Percentiles rank a stretch among this genome's conserved stretches.
phyloP scores from a whole-genome alignment of 202 grass and related monocot genomes.

The Bolboschoenoplectus hybrid region DNA sequence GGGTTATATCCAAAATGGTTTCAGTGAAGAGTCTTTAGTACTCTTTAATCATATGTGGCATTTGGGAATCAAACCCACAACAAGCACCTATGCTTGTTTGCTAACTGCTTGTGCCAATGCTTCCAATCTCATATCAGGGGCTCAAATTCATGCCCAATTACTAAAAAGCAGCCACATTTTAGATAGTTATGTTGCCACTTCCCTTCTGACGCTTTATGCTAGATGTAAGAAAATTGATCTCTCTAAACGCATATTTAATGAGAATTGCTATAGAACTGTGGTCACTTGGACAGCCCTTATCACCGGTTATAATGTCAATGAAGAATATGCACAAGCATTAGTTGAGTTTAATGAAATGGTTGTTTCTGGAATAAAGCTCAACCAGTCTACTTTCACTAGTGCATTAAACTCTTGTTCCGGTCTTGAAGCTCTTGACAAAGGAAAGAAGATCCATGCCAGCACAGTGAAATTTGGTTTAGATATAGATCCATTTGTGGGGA shows the following conservation, averaged over 20 bases:
- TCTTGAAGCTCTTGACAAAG: constrained; percentile 51
- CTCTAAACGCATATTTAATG: constrained; percentile 59
- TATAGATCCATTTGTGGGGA: constrained; percentile 49
- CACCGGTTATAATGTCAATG: constrained; percentile 68
- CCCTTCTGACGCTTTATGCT: constrained; percentile 55
- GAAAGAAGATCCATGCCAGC: constrained; percentile 54
- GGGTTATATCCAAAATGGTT: constrained; percentile 53
- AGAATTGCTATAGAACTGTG: constrained; percentile 58
- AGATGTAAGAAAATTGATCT: constrained; percentile 52
- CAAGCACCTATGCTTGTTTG: constrained; percentile 53
- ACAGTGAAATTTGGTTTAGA: constrained; percentile 50
- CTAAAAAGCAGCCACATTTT: constrained; percentile 43
- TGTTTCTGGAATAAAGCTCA: constrained; percentile 43
- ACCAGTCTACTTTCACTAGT: constrained; percentile 58
- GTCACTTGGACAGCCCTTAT: constrained; percentile 87
- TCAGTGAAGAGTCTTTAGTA: constrained; percentile 34
- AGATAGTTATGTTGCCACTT: constrained; percentile 51
- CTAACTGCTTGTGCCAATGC: constrained; percentile 52
- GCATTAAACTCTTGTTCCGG: constrained; percentile 54
- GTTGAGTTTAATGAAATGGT: constrained; percentile 50
- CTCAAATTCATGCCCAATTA: constrained; percentile 51
- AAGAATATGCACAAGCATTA: constrained; percentile 49
- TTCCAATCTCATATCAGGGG: constrained; percentile 43
- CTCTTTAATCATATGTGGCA: constrained; percentile 51
- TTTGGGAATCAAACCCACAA: constrained; percentile 39